Evolutionary conservation across 768 basidiomycete genomes (phyloP), one percentile per base, ranked within the genome.

Genomic region (Tylopilus plumbeoviolaceoides): DNA sequence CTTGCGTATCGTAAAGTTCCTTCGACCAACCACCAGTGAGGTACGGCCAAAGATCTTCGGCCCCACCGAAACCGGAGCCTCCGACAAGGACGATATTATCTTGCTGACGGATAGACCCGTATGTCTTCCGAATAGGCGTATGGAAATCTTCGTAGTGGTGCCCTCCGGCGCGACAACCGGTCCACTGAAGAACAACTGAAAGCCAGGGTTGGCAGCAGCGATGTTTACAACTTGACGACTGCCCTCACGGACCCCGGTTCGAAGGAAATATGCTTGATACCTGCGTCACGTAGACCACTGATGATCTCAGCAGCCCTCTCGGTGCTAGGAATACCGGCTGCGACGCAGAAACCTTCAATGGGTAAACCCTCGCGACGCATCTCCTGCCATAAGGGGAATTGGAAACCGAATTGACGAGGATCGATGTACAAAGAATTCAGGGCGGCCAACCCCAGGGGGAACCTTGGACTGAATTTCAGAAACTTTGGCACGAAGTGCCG

Each of bases 131-230:
- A 61, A 98, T 83, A 1, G 97, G 95, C 69, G 95, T 93, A 64
- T 98, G 95, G 82, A 98, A 95, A 69, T 98, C 97, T 70, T 99
- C 97, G 70, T 85, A 98, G 74, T 98, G 97, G 63, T 99, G 97
- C 46, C 97, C 97, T 56, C 97, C 97, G n/a, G 95, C 97, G 60
- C 97, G 92, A 33, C 97, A 97, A 62, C 97, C 97, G 47, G 97
- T 99, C 97, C 97, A 98, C 67, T 98, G 97, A 57, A 98, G 76
- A 71, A 99, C 95, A 71, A 99, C 85, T 95, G 95, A 79, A 91
- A 98, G 73, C 92, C 86, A 28, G 95, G 88, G 70, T 98, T 94
- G 48, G 92, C 80, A 35, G 88, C 81, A 27, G 95, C 97, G 59
- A 98, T 98, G 75, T 86, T 95, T 71, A 98, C 78, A 56, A 98